Conservation (phyloP, 768 basidiomycete species). For the Lepiota venenata region DNA sequence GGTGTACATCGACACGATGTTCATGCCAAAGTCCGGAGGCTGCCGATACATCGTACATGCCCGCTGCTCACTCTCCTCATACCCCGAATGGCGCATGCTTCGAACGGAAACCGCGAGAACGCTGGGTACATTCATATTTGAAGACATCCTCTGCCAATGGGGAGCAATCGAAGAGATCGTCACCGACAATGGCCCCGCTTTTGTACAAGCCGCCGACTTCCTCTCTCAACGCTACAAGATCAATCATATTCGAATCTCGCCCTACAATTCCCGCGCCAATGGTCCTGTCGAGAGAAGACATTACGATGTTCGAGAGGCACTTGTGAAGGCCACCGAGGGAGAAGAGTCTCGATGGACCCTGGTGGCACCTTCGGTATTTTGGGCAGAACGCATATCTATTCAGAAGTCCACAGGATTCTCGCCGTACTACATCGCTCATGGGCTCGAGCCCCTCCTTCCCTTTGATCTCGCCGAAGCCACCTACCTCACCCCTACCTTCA, state of each 20-base stretch:
- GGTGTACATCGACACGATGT: constrained; percentile 27
- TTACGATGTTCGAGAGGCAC: constrained; percentile 20
- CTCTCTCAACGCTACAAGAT: constrained; percentile 26
- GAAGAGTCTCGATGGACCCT: constrained; percentile 28
- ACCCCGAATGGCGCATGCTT: constrained; percentile 20
- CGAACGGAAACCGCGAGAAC: constrained; percentile 19
- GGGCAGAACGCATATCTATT: constrained; percentile 29
- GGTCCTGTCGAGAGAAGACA: constrained; percentile 32
- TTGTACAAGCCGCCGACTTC: constrained; percentile 19
- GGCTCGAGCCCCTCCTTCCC: constrained; percentile 30
- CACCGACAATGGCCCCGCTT: constrained; percentile 28
- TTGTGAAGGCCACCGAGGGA: constrained; percentile 28
- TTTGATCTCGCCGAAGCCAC: constrained; percentile 23
- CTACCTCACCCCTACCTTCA: constrained; percentile 8
- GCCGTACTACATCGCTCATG: constrained; percentile 30
- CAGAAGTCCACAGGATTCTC: constrained; percentile 28
- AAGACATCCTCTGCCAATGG: constrained; percentile 33
- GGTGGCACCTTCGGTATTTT: constrained; percentile 23
- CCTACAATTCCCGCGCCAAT: constrained; percentile 41
- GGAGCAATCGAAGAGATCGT: constrained; percentile 30
- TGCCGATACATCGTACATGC: constrained; percentile 24
- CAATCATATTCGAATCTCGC: constrained; percentile 34
- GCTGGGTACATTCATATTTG: constrained; percentile 23
- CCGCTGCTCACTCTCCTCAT: constrained; percentile 18
- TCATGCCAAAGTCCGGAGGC: constrained; percentile 18